Evolutionary conservation across 106 monocot species (phyloP), one percentile per base, ranked within the genome.

Genomic region (Allium fistulosum): DNA sequence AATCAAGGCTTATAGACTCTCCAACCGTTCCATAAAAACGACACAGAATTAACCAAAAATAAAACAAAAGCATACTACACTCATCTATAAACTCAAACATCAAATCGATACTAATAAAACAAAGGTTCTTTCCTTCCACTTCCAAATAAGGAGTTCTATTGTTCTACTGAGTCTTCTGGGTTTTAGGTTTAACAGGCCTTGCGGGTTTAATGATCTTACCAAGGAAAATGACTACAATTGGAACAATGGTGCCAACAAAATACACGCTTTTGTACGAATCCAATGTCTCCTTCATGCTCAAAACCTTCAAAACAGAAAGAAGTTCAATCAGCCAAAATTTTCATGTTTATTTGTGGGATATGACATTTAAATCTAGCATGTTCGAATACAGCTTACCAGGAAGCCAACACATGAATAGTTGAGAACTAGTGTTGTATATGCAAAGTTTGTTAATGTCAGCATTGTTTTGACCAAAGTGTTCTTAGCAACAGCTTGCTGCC

Each of bases 331-430:
- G 7, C 8, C 9, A 67, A 67, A 48, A 52, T 10, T 6, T 16
- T 22, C 14, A 60, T 37, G 37, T 17, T 60, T 60, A 55, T 15
- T 53, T 11, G 13, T 60, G 18, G 8, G 18, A 60, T 10, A 52
- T 18, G 15, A 13, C 6, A 50, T 22, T 12, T 48, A 51, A 64
- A 6, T 7, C 17, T 12, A 27, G 18, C 27, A 12, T 15, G 2
- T 4, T 13, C 12, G 48, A 47, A 49, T 49, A 50, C 7, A 50
- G 22, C 75, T 82, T 6, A 93, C 97, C 97, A 79, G 73, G 76
- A 99, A 99, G 26, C 97, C 97, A 55, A 99, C 93, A 85, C 92
- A 93, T 49, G 97, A 99, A 61, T 85, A 93, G 73, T 99, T 99
- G 62, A 93, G 76, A 71, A 87, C 90, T 75, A 99, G 63, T 11